phyloP scores from a whole-genome alignment of 106 monocot species.

The Posidonia australis region DNA sequence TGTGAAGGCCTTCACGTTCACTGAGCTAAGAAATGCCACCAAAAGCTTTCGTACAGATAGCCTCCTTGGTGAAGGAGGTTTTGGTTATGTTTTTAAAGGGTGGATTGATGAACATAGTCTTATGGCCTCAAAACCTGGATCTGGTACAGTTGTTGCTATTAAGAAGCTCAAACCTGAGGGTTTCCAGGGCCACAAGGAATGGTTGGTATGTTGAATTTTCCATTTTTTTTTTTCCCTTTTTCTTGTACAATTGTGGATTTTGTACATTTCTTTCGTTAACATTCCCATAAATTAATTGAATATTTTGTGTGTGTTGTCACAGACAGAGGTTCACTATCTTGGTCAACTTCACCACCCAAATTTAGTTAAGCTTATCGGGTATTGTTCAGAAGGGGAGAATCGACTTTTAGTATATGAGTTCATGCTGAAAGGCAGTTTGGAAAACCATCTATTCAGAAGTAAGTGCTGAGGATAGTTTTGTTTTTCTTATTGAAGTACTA shows the following conservation, averaged over 20 bases:
- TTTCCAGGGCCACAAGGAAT: constrained; percentile 90
- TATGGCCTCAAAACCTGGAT: constrained; percentile 41
- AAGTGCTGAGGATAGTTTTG: constrained; percentile 15
- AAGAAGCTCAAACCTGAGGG: constrained; percentile 89
- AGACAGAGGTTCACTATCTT: constrained; percentile 92
- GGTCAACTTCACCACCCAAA: constrained; percentile 79
- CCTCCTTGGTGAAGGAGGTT: constrained; percentile 81
- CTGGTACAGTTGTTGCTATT: constrained; percentile 70
- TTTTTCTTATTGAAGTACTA: not conserved
- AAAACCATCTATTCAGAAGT: constrained; percentile 93
- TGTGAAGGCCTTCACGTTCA: constrained; percentile 61
- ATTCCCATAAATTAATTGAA: not conserved
- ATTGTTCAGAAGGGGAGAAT: constrained; percentile 75
- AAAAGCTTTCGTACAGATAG: constrained; percentile 74
- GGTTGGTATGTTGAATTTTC: constrained; percentile 41
- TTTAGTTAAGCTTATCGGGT: constrained; percentile 85
- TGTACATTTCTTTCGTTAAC: not conserved
- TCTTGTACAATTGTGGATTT: too few species aligned
- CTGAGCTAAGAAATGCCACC: constrained; percentile 57
- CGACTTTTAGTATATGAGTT: constrained; percentile 80
- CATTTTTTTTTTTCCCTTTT: not conserved
- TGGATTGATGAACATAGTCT: constrained; percentile 71
- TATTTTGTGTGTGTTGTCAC: constrained; percentile 7
- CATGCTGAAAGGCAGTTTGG: constrained; percentile 83
- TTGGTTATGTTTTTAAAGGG: constrained; percentile 82